Percentiles rank a stretch among this genome's conserved stretches.
These are phyloP conservation scores for Mitragyna speciosa DNA, from an alignment of 257 asterid species.

Conservation along the genomic window DNA sequence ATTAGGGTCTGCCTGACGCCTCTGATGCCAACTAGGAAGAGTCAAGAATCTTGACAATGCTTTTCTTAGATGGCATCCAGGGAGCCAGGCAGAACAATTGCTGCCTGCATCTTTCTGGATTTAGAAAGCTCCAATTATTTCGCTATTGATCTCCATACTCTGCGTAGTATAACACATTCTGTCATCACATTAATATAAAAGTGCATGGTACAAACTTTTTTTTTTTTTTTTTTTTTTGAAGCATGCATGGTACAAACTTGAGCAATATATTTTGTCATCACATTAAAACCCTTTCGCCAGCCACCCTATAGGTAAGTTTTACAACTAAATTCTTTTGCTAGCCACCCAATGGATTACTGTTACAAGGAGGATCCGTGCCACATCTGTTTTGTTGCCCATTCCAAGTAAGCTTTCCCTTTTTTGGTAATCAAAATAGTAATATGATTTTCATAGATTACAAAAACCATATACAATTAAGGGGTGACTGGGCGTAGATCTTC, in stretches of 20 bases:
- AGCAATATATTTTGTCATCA: neutral
- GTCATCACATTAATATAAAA: neutral
- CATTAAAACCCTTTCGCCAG: neutral
- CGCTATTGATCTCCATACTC: neutral
- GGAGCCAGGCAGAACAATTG: constrained; percentile 37
- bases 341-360: neutral
- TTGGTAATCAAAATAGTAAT: too few species aligned
- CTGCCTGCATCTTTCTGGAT: neutral
- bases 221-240: too few species aligned
- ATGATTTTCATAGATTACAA: too few species aligned
- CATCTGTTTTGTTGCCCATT: neutral
- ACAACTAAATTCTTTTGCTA: neutral
- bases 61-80: constrained; percentile 36
- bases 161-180: neutral
- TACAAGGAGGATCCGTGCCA: neutral
- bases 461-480: too few species aligned
- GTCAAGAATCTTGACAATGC: constrained; percentile 19
- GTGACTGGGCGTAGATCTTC: too few species aligned
- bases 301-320: neutral
- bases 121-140: neutral
- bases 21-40: constrained; percentile 30
- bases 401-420: too few species aligned
- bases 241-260: too few species aligned
- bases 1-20: constrained; percentile 31
- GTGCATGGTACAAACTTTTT: neutral